Evolutionary conservation across 768 basidiomycete genomes (phyloP), one percentile per base, ranked within the genome.

Genomic region (Clitopilus hobsonii): DNA sequence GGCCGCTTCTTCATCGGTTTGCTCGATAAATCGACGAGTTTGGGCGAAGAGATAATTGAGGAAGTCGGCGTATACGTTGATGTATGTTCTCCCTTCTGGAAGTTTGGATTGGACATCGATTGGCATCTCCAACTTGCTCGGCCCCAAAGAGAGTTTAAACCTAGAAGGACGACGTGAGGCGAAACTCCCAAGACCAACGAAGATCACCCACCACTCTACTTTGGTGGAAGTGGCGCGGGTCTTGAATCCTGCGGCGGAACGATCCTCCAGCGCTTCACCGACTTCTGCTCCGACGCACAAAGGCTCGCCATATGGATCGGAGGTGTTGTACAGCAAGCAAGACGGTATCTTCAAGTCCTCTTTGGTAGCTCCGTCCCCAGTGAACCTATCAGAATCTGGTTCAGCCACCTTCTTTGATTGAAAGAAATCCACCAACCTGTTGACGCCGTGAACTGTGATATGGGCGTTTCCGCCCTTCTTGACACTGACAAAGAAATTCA

Each of bases 251-350:
- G 74, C 73, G 1, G 79, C 77, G 51, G 26, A 60, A 54, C 77
- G 75, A 5, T 72, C 61, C 1, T 70, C 64, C 20, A 69, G 67
- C 47, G 75, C 76, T 36, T 68, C 67, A 30, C 63, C 60, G 1
- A 80, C 77, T 59, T 81, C 80, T 0, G 79, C 80, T 0, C 82
- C 81, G 6, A 74, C 64, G 0, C 78, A 79, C 27, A 62, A 69
- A 11, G 75, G 68, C 3, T 48, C 54, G n/a, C n/a, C n/a, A n/a
- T 2, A 14, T 30, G 14, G 6, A 30, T 6, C 78, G 78, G 1
- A 61, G 56, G 2, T 51, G 52, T 58, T 81, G 79, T 83, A 83
- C 52, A 71, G 75, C n/a, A 79, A 51, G 16, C 74, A 58, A 0
- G 74, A 70, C 0, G 75, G 80, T 38, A 82, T 77, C 60, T 81